These are phyloP conservation scores for Apiotrichum sp. DNA, from an alignment of 1,284 basidiomycete species.

Conservation along the genomic window DNA sequence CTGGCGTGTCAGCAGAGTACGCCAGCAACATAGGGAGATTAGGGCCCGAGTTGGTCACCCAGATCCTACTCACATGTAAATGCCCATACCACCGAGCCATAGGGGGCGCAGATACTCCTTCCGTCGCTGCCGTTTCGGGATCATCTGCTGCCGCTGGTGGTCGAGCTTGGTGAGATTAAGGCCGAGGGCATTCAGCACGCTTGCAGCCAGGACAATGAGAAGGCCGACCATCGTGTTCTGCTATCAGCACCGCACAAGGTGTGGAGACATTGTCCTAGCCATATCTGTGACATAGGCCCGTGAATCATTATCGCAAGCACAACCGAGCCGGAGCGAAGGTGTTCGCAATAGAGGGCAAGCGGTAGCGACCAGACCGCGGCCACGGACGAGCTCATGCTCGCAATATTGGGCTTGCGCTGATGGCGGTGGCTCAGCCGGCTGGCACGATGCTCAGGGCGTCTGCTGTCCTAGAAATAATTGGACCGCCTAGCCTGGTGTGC, in stretches of 20 bases:
- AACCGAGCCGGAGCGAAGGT: too few relatives aligned
- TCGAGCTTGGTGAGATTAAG: constrained; percentile 48
- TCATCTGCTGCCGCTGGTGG: constrained; percentile 38
- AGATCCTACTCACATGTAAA: constrained; percentile 42
- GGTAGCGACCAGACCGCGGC: too few relatives aligned
- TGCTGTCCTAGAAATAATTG: too few relatives aligned
- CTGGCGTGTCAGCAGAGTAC: constrained; percentile 22
- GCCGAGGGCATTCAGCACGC: constrained; percentile 44
- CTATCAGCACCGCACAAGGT: neutral
- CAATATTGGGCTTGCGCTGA: too few relatives aligned
- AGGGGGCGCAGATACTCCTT: constrained; percentile 42
- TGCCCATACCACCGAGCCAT: constrained; percentile 47
- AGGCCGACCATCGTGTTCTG: constrained; percentile 48
- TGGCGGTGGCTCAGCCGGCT: too few relatives aligned
- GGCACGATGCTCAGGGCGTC: too few relatives aligned
- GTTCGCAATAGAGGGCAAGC: too few relatives aligned
- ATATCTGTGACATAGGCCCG: too few relatives aligned
- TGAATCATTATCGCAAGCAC: too few relatives aligned
- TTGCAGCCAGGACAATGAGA: constrained; percentile 41
- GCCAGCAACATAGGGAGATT: too few relatives aligned
- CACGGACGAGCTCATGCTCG: too few relatives aligned
- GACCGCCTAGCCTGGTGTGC: too few relatives aligned
- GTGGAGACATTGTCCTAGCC: neutral
- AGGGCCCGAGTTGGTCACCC: neutral
- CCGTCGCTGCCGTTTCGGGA: constrained; percentile 38